Conservation (phyloP, 129 eudicot species). For the Escallonia herrerae region DNA sequence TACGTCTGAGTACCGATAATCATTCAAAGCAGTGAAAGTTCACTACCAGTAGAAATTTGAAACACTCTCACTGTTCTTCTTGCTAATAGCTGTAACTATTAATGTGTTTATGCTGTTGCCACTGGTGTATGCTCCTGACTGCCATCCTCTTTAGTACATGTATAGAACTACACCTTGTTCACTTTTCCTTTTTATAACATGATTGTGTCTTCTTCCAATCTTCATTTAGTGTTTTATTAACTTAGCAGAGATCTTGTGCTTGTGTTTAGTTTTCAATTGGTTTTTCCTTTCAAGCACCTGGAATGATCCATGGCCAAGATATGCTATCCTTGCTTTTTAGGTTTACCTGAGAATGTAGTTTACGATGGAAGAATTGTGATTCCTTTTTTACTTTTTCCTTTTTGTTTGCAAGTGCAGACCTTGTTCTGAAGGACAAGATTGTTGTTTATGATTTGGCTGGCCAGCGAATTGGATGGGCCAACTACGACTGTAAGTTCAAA, state of each 20-base stretch:
- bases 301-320: too few relatives aligned
- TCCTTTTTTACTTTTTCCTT: not conserved
- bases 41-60: too few relatives aligned
- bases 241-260: not conserved
- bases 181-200: not conserved
- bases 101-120: too few relatives aligned
- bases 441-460: slow-evolving; percentile 90
- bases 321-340: not conserved
- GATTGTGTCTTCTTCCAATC: not conserved
- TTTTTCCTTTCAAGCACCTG: not conserved
- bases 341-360: not conserved
- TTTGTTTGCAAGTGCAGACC: slow-evolving; percentile 44
- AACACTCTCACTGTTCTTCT: too few relatives aligned
- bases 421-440: slow-evolving; percentile 77
- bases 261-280: not conserved
- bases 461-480: slow-evolving; percentile 90
- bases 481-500: slow-evolving; percentile 75
- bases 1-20: too few relatives aligned
- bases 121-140: not conserved
- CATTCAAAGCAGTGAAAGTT: too few relatives aligned
- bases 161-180: not conserved
- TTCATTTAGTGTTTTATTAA: too few relatives aligned
- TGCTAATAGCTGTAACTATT: too few relatives aligned
- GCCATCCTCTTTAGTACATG: not conserved
- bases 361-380: not conserved